phyloP scores from a whole-genome alignment of 2,329 filamentous ascomycete genomes.

The Stachybotrys echinatus region DNA sequence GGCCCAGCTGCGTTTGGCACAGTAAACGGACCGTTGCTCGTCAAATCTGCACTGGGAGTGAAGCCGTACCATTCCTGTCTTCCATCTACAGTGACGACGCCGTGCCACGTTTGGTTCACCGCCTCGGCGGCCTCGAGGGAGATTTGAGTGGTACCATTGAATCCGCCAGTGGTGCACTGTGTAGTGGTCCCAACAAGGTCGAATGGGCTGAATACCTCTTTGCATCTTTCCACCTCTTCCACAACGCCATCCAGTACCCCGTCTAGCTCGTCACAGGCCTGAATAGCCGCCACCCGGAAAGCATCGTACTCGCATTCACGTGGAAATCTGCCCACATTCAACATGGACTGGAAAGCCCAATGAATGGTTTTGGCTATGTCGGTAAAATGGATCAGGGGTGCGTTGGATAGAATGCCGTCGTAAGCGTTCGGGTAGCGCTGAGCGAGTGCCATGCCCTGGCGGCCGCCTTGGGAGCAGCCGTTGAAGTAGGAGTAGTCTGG shows the following conservation, averaged over 20 bases:
- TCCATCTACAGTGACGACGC: neutral
- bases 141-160: neutral
- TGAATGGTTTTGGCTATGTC: neutral
- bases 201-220: neutral
- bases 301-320: neutral
- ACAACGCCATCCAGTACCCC: neutral
- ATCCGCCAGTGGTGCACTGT: neutral
- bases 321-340: neutral
- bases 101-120: neutral
- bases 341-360: neutral
- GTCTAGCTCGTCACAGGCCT: neutral
- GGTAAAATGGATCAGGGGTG: neutral
- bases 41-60: neutral
- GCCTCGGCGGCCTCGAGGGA: neutral
- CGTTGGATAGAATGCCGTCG: neutral
- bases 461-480: constrained; percentile 1
- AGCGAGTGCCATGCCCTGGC: neutral
- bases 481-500: neutral
- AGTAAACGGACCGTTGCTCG: neutral
- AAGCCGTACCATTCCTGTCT: neutral
- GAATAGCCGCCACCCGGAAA: neutral
- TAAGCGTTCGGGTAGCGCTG: neutral
- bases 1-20: neutral
- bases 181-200: neutral
- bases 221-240: neutral